These are phyloP conservation scores for Cenchrus purpureus DNA, from an alignment of 176 grass and related monocot species.

Conservation along the genomic window DNA sequence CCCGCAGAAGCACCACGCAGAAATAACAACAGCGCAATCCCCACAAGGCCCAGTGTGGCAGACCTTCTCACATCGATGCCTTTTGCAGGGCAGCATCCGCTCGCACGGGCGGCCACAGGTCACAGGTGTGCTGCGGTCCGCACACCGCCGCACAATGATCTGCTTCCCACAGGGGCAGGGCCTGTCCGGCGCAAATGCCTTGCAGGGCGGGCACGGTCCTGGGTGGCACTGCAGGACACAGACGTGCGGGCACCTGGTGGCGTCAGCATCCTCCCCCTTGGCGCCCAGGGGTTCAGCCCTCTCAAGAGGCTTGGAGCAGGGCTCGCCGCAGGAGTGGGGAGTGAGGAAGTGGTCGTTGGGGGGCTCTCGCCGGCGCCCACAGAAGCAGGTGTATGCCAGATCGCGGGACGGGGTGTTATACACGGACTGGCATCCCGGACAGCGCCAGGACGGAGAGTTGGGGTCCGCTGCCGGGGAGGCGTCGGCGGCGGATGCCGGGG, in stretches of 20 bases:
- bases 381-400: constrained; percentile 89
- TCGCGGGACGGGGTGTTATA: constrained; percentile 54
- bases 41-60: constrained; percentile 81
- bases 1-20: constrained; percentile 72
- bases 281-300: background rate
- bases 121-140: constrained; percentile 65
- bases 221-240: constrained; percentile 97
- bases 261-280: constrained; percentile 35
- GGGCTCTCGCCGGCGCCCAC: constrained; percentile 58
- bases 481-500: constrained; percentile 73
- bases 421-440: constrained; percentile 90
- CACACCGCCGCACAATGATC: constrained; percentile 66
- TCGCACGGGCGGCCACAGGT: constrained; percentile 75
- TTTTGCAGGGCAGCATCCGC: constrained; percentile 57
- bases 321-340: constrained; percentile 91
- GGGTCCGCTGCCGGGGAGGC: constrained; percentile 39
- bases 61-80: constrained; percentile 71
- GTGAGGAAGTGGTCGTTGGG: constrained; percentile 84
- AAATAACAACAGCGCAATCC: constrained; percentile 57
- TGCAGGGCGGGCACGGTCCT: constrained; percentile 92
- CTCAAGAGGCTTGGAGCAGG: constrained; percentile 73
- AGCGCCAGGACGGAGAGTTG: constrained; percentile 64
- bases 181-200: constrained; percentile 73
- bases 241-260: constrained; percentile 68
- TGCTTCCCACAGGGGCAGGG: constrained; percentile 84